A percentile compares a stretch with the other conserved stretches of the same genome.
Evolutionary conservation across 345 rosid species (phyloP).

Genomic region (Aquilaria yunnanensis): DNA sequence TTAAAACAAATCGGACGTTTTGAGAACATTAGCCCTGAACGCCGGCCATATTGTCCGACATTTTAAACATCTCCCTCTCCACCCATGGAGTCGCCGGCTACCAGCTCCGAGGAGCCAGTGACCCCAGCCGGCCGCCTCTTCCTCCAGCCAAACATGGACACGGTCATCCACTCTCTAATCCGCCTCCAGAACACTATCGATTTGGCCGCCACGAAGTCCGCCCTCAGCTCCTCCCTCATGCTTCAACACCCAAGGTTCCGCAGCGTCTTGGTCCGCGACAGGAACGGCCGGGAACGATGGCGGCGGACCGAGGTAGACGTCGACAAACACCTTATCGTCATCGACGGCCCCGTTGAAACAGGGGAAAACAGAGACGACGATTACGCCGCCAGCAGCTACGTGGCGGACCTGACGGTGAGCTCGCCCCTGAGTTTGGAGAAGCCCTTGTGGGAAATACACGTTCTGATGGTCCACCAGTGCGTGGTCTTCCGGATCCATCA

Average conservation of each 20-base stretch:
- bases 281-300: conserved; percentile 42
- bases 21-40: too few species aligned
- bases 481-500: conserved; percentile 45
- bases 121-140: conserved; percentile 54
- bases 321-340: conserved; percentile 27
- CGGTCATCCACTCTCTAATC: conserved; percentile 42
- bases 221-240: conserved; percentile 25
- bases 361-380: background rate
- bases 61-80: background rate
- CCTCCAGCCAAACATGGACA: conserved; percentile 35
- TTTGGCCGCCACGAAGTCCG: conserved; percentile 21
- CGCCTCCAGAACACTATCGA: conserved; percentile 27
- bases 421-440: conserved; percentile 31
- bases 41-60: too few species aligned
- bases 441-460: conserved; percentile 58
- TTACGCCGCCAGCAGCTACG: conserved; percentile 28
- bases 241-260: conserved; percentile 47
- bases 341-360: conserved; percentile 4
- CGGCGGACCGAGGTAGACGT: conserved; percentile 33
- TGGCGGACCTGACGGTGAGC: conserved; percentile 38
- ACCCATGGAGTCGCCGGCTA: conserved; percentile 12
- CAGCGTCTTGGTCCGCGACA: conserved; percentile 44
- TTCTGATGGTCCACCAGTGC: conserved; percentile 28
- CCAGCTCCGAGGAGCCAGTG: conserved; percentile 31
- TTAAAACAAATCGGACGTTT: too few species aligned